These are phyloP conservation scores for Penicillium odoratum DNA, from an alignment of 495 filamentous ascomycete genomes.

Conservation along the genomic window DNA sequence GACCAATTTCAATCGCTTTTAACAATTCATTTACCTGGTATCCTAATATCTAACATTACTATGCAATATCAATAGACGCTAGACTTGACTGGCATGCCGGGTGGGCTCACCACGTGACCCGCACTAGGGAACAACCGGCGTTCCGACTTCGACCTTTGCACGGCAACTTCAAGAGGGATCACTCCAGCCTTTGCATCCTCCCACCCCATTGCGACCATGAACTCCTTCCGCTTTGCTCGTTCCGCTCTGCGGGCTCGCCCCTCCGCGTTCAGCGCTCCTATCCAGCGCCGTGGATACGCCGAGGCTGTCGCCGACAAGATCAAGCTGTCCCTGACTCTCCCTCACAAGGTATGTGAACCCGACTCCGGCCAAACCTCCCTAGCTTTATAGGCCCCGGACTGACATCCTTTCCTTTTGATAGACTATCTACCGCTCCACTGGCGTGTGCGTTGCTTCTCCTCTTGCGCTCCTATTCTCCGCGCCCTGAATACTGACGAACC, in stretches of 20 bases:
- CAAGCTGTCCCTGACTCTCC: conserved; percentile 93
- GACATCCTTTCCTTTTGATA: conserved; percentile 33
- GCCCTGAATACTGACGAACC: conserved; percentile 38
- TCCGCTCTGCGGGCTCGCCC: conserved; percentile 79
- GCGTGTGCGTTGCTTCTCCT: conserved; percentile 57
- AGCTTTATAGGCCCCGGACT: conserved; percentile 19
- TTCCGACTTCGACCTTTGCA: conserved; percentile 50
- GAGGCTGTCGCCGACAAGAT: conserved; percentile 96
- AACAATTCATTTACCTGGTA: not conserved
- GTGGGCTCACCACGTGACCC: conserved; percentile 33
- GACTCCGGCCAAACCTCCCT: conserved; percentile 11
- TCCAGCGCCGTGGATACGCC: conserved; percentile 87
- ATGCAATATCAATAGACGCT: not conserved
- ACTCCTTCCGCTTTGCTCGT: conserved; percentile 85
- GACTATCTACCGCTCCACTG: conserved; percentile 73
- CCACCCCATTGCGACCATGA: conserved; percentile 62
- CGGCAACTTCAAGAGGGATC: conserved; percentile 44
- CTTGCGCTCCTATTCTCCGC: conserved; percentile 11
- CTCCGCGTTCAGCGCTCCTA: conserved; percentile 62
- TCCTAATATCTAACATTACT: not conserved
- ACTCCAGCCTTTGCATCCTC: conserved; percentile 38
- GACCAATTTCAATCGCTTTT: not conserved
- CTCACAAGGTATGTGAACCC: conserved; percentile 83
- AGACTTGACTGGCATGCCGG: conserved; percentile 6
- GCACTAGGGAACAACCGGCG: conserved; percentile 51